A percentile compares a stretch with the other conserved stretches of the same genome.
These are phyloP conservation scores for Luffa acutangula DNA, from an alignment of 306 rosid genomes.

Conservation along the genomic window DNA sequence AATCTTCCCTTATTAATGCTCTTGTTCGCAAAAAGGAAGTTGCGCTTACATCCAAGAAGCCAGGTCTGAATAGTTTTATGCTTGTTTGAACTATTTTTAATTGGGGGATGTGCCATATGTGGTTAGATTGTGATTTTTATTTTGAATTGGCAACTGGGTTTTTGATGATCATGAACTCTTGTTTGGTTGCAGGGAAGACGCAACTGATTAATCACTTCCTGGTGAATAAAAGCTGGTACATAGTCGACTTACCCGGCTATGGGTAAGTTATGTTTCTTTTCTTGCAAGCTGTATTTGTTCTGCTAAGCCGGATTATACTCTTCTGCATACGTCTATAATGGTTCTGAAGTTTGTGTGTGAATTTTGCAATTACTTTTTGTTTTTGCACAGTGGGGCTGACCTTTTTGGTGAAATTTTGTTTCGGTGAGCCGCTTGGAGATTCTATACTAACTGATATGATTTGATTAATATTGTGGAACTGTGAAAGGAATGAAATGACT, in stretches of 20 bases:
- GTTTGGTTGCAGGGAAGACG: slow-evolving; percentile 59
- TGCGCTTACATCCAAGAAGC: slow-evolving; percentile 90
- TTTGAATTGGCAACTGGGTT: background rate
- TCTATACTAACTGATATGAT: background rate
- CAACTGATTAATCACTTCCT: slow-evolving; percentile 88
- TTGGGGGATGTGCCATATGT: background rate
- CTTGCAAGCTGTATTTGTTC: background rate
- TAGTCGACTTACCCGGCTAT: slow-evolving; percentile 94
- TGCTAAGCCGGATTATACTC: background rate
- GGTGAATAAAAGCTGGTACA: slow-evolving; percentile 87
- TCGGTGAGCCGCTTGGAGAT: background rate
- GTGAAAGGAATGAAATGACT: background rate
- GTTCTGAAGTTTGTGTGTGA: background rate
- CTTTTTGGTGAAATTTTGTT: background rate
- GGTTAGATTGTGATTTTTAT: background rate
- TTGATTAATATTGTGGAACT: background rate
- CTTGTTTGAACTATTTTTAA: background rate
- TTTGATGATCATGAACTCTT: background rate
- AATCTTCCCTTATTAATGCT: slow-evolving; percentile 82
- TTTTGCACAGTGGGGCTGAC: background rate
- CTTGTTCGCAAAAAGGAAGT: slow-evolving; percentile 81
- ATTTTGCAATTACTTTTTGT: background rate
- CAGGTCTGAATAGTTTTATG: slow-evolving; percentile 31
- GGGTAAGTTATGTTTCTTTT: slow-evolving; percentile 34
- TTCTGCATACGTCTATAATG: background rate